These are phyloP conservation scores for Tolypocladium pustulatum DNA, from an alignment of 2,329 filamentous ascomycete species.

Conservation along the genomic window DNA sequence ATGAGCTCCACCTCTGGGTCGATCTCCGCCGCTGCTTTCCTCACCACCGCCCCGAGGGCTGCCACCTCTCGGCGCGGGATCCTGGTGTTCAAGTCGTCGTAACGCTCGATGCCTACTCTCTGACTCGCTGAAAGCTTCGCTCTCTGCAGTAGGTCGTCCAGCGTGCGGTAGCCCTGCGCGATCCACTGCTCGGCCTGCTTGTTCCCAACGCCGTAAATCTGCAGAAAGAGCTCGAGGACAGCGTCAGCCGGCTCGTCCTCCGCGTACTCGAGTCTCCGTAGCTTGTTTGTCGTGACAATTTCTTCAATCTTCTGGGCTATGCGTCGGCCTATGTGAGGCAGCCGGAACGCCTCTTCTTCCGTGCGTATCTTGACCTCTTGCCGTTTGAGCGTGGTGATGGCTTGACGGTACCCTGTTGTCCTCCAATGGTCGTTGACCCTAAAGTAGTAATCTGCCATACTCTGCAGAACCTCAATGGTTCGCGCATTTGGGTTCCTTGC, in stretches of 20 bases:
- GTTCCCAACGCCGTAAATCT: slow-evolving; percentile 70
- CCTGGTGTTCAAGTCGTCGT: slow-evolving; percentile 65
- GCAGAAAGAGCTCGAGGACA: slow-evolving; percentile 58
- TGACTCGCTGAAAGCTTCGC: slow-evolving; percentile 61
- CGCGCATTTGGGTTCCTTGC: slow-evolving; percentile 57
- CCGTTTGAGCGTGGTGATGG: slow-evolving; percentile 60
- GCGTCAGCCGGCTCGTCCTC: slow-evolving; percentile 55
- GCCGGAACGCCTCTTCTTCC: slow-evolving; percentile 53
- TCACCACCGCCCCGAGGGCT: slow-evolving; percentile 56
- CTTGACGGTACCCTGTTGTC: slow-evolving; percentile 63
- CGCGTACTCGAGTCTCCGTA: slow-evolving; percentile 63
- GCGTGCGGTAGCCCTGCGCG: slow-evolving; percentile 59
- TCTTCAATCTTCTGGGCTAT: slow-evolving; percentile 84
- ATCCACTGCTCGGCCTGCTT: slow-evolving; percentile 67
- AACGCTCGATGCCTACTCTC: slow-evolving; percentile 65
- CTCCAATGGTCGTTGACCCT: slow-evolving; percentile 71
- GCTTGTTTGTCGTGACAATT: slow-evolving; percentile 63
- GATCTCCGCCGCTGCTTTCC: slow-evolving; percentile 42
- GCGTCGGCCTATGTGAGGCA: slow-evolving; percentile 61
- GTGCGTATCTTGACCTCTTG: slow-evolving; percentile 55
- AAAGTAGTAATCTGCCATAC: slow-evolving; percentile 71
- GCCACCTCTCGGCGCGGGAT: slow-evolving; percentile 72
- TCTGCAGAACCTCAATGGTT: slow-evolving; percentile 66
- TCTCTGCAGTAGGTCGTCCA: slow-evolving; percentile 56
- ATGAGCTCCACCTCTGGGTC: slow-evolving; percentile 59